Evolutionary conservation across 768 basidiomycete species (phyloP), one percentile per base, ranked within the genome.

Genomic region (Leccinum obscurum): DNA sequence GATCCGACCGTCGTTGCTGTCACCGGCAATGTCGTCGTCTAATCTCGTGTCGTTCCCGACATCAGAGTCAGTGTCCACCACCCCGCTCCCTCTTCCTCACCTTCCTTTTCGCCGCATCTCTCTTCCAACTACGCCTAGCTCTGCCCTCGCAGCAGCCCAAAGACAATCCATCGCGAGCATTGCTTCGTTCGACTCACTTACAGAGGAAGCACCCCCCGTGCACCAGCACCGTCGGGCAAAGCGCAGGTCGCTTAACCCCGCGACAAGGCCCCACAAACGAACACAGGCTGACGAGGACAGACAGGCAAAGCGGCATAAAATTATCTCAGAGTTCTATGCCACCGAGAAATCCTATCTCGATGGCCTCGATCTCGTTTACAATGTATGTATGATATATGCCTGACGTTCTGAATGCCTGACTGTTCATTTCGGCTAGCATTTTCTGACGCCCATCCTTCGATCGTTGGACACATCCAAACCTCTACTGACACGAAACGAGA

Each of bases 311-410:
- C 77, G 88, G 53, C 75, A 81, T 50, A 90, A 85, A 72, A 80
- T 94, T 39, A 79, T 93, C n/a, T 79, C 84, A 49, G 93, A 95
- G 70, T 88, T 95, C 63, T 86, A 85, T 64, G 85, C 89, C 58
- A 93, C 92, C 0, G 93, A 95, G 75, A 84, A 80, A 66, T 83
- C 86, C 0, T 95, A 95, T 65, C 82, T 93, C 34, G 84, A 87
- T 65, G 93, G 92, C 9, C 80, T 95, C 46, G 90, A 93, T 62
- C 78, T 94, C 54, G 84, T 95, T 54, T 90, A 94, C 75, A 83
- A 86, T 62, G 92, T 92, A 61, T 49, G 86, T 30, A 30, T 30
- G 30, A 30, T 79, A 30, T 15, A 54, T 37, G 44, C 44, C 17
- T 57, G 8, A 9, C 54, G 30, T 59, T 39, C 26, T 37, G 13